Percentiles rank a stretch among this genome's conserved stretches.
Conservation (phyloP, 2,329 filamentous ascomycete genomes). For the Phyllosticta paracitricarpa region DNA sequence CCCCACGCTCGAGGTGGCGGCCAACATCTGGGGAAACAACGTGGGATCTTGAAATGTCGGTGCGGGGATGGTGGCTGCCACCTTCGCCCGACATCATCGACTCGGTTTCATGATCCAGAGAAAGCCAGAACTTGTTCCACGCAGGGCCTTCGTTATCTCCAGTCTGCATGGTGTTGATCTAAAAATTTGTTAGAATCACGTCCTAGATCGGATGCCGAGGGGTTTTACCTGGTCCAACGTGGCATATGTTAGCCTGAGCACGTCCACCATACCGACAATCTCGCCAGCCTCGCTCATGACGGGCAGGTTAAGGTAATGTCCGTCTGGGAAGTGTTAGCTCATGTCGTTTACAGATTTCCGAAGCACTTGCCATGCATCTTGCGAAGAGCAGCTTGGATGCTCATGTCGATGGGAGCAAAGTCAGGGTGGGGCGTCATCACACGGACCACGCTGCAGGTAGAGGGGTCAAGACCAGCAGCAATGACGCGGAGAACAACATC, state of each 20-base stretch:
- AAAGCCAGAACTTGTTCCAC: conserved; percentile 99
- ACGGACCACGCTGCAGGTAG: conserved; percentile 91
- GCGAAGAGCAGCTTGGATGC: conserved; percentile 89
- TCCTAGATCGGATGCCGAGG: background rate
- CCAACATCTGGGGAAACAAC: conserved; percentile 71
- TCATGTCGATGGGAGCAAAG: conserved; percentile 98
- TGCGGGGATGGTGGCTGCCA: conserved; percentile 58
- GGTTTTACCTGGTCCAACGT: conserved; percentile 77
- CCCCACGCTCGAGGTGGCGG: conserved; percentile 56
- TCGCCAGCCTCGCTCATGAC: conserved; percentile 97
- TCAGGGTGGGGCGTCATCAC: conserved; percentile 99
- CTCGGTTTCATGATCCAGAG: conserved; percentile 87
- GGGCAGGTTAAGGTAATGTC: conserved; percentile 93
- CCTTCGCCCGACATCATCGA: conserved; percentile 92
- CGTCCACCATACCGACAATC: conserved; percentile 99
- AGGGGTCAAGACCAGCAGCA: conserved; percentile 86
- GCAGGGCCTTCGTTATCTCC: conserved; percentile 87
- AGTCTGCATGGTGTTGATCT: conserved; percentile 84
- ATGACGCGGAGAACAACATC: conserved; percentile 97
- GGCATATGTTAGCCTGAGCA: conserved; percentile 94
- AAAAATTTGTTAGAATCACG: conserved; percentile 5
- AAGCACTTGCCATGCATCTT: conserved; percentile 86
- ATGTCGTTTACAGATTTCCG: background rate
- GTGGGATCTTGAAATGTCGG: conserved; percentile 59
- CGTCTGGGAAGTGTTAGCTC: conserved; percentile 48